Evolutionary conservation across 164 flowering plant genomes (phyloP), one percentile per base, ranked within the genome.

Genomic region (Tinospora cordifolia): DNA sequence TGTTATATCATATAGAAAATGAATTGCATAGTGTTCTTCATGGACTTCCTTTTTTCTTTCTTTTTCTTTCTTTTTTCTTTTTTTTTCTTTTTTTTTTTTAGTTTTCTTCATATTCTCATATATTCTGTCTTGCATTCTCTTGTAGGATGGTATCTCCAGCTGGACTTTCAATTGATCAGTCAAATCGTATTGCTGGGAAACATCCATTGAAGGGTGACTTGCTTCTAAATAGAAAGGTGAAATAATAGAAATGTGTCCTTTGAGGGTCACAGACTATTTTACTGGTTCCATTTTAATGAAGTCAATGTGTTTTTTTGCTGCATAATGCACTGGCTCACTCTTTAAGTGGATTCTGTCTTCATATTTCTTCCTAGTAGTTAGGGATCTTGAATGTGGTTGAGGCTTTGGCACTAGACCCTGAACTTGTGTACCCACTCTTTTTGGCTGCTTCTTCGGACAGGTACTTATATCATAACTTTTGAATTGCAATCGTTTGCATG

Each of bases 301-400:
- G 38, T 17, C 22, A 17, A 40, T 62, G 49, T 14, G 14, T 39
- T 46, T 30, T 21, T 22, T 25, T 41, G 40, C 17, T 72, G 21
- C 13, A 41, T 41, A n/a, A 19, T 51, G 17, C 59, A 51, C 21
- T 51, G 7, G n/a, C 63, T 71, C 59, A 49, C 9, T 59, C 21
- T 64, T 58, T 46, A 27, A 4, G 11, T 62, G 39, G 59, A 44
- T 27, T 51, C 36, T 30, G 39, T 70, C 47, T 59, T 19, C 74
- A 64, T 76, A 15, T 78, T 67, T 69, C 22, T 7, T 69, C 67
- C 67, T 44, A 30, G 68, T 85, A 93, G 98, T 78, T 88, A 65
- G 98, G 98, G 41, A 85, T 91, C 65, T 79, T 93, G 78, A 90
- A 90, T 82, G 85, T 91, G 21, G 62, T 89, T 81, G 90, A 90